Evolutionary conservation across 129 eudicot genomes (phyloP), one percentile per base, ranked within the genome.

Genomic region (Saussurea involucrata): DNA sequence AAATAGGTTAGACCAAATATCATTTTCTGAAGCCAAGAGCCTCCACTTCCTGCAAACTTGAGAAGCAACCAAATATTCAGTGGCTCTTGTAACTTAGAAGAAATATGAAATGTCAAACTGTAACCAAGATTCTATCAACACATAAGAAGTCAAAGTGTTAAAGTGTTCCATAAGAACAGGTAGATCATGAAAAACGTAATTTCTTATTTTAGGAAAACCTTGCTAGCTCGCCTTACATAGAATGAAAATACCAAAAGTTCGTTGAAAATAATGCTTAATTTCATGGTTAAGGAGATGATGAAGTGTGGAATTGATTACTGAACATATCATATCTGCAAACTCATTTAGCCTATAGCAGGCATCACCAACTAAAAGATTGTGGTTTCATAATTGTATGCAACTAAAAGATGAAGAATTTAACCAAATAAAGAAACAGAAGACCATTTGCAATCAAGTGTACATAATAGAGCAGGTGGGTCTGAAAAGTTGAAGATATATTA

Each of bases 31-130:
- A 44, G 84, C 92, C 67, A 90, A 37, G 27, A 76, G 66, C 29
- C 85, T 93, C 98, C 98, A 93, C 80, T 83, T 91, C 89, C 93
- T 89, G 91, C 98, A 93, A 15, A 93, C 98, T 93, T 82, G 37
- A 76, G 60, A 66, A 80, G 28, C 42, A 78, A 64, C 75, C 55
- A 69, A 78, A n/a, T n/a, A n/a, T 6, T 46, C 44, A 69, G 25
- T 22, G 17, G 20, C 2, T 40, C 28, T 40, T 69, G 27, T 63
- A 29, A 75, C 58, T 63, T 53, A 76, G 20, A 37, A 73, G n/a
- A n/a, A n/a, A 31, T 10, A 18, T 28, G 17, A 6, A n/a, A 12
- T 12, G 8, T 29, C 33, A 29, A 17, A 33, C 9, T 11, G 17
- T 21, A 25, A 63, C 28, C 33, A 5, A 66, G 44, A 32, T 66